These are phyloP conservation scores for Rhizopus arrhizus DNA, from an alignment of 371 early-diverging fungal species.

Conservation along the genomic window DNA sequence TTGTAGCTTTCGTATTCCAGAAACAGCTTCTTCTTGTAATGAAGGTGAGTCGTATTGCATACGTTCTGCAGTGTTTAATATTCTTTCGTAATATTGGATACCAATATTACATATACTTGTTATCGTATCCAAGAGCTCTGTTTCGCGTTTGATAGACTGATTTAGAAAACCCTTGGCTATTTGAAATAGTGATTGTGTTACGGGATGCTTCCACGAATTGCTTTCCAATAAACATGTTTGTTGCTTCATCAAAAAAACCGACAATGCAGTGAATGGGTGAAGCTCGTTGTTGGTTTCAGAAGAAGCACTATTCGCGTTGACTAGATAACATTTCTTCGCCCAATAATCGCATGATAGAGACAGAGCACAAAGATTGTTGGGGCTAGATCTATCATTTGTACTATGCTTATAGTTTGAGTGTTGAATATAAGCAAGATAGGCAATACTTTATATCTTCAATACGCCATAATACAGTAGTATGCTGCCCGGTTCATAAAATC, in stretches of 20 bases:
- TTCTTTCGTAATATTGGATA: constrained; percentile 21
- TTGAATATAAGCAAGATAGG: constrained; percentile 19
- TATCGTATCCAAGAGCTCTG: constrained; percentile 17
- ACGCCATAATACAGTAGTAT: constrained; percentile 24
- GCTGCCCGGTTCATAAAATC: constrained; percentile 23
- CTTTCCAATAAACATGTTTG: constrained; percentile 23
- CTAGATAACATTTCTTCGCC: constrained; percentile 20
- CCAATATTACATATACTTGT: constrained; percentile 20
- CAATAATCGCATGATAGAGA: constrained; percentile 25
- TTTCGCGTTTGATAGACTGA: constrained; percentile 18
- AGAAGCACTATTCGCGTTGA: constrained; percentile 19
- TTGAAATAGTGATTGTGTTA: constrained; percentile 21
- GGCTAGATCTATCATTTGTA: constrained; percentile 12
- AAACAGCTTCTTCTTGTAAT: constrained; percentile 22
- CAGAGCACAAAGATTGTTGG: constrained; percentile 17
- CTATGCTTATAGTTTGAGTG: constrained; percentile 17
- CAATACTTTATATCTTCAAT: constrained; percentile 19
- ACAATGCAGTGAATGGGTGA: constrained; percentile 20
- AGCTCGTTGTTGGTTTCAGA: constrained; percentile 17
- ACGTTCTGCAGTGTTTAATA: constrained; percentile 19
- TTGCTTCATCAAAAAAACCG: constrained; percentile 13
- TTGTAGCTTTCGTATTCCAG: constrained; percentile 18
- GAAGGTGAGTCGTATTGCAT: constrained; percentile 17
- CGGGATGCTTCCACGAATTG: constrained; percentile 21
- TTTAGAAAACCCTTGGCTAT: constrained; percentile 21